Conservation (phyloP, 306 rosid genomes). For the Castanea mollissima region DNA sequence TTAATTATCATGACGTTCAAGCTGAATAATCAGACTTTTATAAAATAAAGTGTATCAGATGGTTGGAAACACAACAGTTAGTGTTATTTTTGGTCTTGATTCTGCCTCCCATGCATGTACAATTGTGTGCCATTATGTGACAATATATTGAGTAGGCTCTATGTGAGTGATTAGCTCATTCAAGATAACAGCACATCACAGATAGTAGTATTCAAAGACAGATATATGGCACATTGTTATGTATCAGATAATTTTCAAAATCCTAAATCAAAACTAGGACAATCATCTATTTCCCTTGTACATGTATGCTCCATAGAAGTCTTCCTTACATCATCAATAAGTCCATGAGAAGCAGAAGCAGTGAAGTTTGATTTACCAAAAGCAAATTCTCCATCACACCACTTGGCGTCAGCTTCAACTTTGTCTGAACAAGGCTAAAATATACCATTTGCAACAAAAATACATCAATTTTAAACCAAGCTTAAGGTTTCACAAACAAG, state of each 20-base stretch:
- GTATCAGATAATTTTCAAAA: conserved; percentile 39
- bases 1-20: background rate
- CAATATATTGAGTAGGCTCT: too few relatives aligned
- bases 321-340: conserved; percentile 24
- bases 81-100: background rate
- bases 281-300: conserved; percentile 26
- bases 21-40: background rate
- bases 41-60: background rate
- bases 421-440: conserved; percentile 34
- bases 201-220: too few relatives aligned
- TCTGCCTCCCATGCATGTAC: background rate
- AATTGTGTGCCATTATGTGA: background rate
- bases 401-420: conserved; percentile 31
- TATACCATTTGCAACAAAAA: conserved; percentile 14
- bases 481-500: conserved; percentile 12
- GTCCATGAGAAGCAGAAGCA: conserved; percentile 23
- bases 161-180: too few relatives aligned
- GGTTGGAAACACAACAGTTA: background rate
- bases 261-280: conserved; percentile 81
- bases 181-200: too few relatives aligned
- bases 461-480: conserved; percentile 13
- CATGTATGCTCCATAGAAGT: conserved; percentile 30
- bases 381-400: conserved; percentile 25
- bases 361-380: conserved; percentile 19
- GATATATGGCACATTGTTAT: background rate